Conservation (phyloP, 2,329 filamentous ascomycete genomes). For the Huntiella moniliformis region DNA sequence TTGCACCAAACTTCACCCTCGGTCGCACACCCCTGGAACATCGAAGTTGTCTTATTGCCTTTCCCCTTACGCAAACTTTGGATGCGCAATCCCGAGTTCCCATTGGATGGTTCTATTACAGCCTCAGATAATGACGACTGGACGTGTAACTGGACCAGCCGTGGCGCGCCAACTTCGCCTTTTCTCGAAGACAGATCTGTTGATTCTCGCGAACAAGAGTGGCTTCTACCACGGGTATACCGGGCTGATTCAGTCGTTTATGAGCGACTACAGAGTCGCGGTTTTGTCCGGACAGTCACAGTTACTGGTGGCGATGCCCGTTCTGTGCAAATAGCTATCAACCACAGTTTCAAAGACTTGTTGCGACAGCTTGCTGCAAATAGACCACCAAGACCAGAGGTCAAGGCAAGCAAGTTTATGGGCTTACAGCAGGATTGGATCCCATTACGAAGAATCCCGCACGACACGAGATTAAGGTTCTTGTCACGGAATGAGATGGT, state of each 20-base stretch:
- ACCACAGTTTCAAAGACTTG: slow-evolving; percentile 40
- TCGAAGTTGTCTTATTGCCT: slow-evolving; percentile 60
- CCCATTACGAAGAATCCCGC: slow-evolving; percentile 59
- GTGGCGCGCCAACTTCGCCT: slow-evolving; percentile 24
- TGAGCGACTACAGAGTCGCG: slow-evolving; percentile 54
- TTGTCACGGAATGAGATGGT: slow-evolving; percentile 53
- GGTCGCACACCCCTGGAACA: slow-evolving; percentile 44
- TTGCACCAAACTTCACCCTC: slow-evolving; percentile 39
- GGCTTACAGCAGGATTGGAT: slow-evolving; percentile 52
- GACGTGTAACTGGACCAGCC: slow-evolving; percentile 26
- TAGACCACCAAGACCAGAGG: slow-evolving; percentile 1
- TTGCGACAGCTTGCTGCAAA: slow-evolving; percentile 17
- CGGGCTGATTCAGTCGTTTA: slow-evolving; percentile 43
- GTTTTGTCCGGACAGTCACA: slow-evolving; percentile 45
- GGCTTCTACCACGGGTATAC: slow-evolving; percentile 52
- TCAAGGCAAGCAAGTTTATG: slow-evolving; percentile 22
- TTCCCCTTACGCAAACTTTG: slow-evolving; percentile 42
- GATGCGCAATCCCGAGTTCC: slow-evolving; percentile 32
- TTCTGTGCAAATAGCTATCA: slow-evolving; percentile 46
- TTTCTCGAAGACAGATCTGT: slow-evolving; percentile 28
- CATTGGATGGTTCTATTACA: slow-evolving; percentile 16
- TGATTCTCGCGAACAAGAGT: slow-evolving; percentile 31
- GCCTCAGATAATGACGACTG: slow-evolving; percentile 28
- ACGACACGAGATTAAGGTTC: slow-evolving; percentile 53
- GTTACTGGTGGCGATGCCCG: slow-evolving; percentile 45